A percentile compares a stretch with the other conserved stretches of the same genome.
phyloP scores from a whole-genome alignment of 2,329 filamentous ascomycete species.

The Fusarium nanum region DNA sequence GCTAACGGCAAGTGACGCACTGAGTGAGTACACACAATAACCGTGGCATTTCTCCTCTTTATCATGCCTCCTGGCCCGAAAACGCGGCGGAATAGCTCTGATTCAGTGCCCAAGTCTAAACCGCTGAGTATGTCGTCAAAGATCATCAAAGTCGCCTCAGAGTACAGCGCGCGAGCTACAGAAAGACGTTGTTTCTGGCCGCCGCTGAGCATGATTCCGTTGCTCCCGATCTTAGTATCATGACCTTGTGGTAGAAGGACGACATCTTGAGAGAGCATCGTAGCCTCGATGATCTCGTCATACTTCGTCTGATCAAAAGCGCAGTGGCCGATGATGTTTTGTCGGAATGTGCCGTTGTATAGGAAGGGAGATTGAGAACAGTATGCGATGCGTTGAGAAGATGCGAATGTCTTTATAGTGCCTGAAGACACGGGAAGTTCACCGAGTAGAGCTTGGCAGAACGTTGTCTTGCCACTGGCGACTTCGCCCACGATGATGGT shows the following conservation, averaged over 20 bases:
- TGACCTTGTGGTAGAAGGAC: constrained; percentile 51
- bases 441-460: constrained; percentile 53
- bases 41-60: constrained; percentile 52
- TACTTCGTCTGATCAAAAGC: constrained; percentile 50
- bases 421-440: constrained; percentile 44
- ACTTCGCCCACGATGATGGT: constrained; percentile 55
- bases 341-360: constrained; percentile 52
- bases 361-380: constrained; percentile 50
- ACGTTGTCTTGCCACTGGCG: constrained; percentile 52
- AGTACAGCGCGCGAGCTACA: constrained; percentile 60
- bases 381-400: constrained; percentile 44
- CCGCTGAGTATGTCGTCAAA: constrained; percentile 61
- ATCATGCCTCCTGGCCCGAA: constrained; percentile 57
- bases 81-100: constrained; percentile 56
- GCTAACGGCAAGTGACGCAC: constrained; percentile 50
- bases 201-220: constrained; percentile 57
- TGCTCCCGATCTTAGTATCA: constrained; percentile 54
- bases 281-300: constrained; percentile 51
- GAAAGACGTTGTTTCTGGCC: constrained; percentile 54
- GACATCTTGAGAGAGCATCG: constrained; percentile 50
- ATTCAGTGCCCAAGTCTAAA: constrained; percentile 58
- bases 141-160: constrained; percentile 53
- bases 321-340: constrained; percentile 54
- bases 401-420: constrained; percentile 17
- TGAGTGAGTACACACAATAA: constrained; percentile 55